These are phyloP conservation scores for Sarcocystis neurona DNA, from an alignment of 169 alveolate species.

Conservation along the genomic window DNA sequence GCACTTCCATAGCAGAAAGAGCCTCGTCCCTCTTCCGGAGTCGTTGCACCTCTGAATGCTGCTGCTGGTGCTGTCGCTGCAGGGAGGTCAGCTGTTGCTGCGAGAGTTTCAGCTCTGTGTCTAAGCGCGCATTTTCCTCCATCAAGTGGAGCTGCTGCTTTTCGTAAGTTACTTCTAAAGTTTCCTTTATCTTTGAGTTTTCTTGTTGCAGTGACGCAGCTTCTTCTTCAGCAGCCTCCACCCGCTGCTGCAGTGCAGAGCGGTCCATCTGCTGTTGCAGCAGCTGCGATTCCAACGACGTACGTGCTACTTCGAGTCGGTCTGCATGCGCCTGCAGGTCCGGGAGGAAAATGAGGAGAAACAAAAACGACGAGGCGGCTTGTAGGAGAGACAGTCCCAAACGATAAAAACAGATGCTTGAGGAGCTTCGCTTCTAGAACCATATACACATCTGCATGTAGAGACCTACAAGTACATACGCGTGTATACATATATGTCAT, in stretches of 20 bases:
- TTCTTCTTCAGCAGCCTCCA: not conserved
- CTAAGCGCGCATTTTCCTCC: slow-evolving; percentile 33
- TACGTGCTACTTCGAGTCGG: not conserved
- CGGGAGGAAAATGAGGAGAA: not conserved
- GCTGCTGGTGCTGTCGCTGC: slow-evolving; percentile 16
- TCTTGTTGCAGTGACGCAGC: not conserved
- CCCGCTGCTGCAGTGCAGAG: slow-evolving; percentile 5
- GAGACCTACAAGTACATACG: no score
- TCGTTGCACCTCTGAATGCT: slow-evolving; percentile 1
- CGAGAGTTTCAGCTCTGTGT: slow-evolving; percentile 4
- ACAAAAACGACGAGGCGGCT: not conserved
- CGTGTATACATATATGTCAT: no score
- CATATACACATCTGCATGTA: no score
- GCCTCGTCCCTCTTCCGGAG: slow-evolving; percentile 16
- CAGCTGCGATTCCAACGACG: not conserved
- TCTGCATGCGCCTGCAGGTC: slow-evolving; percentile 12
- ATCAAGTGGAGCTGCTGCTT: slow-evolving; percentile 8
- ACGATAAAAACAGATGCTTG: no score
- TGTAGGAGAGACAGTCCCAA: no score
- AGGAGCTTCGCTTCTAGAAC: no score
- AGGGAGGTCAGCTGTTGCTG: slow-evolving; percentile 9
- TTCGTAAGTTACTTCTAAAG: slow-evolving; percentile 6
- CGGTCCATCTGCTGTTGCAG: slow-evolving; percentile 3
- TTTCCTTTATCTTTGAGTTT: not conserved
- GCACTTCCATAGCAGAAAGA: not conserved